Evolutionary conservation across 1,139 yeast genomes (phyloP).

Genomic region (Pneumocystis murina): DNA sequence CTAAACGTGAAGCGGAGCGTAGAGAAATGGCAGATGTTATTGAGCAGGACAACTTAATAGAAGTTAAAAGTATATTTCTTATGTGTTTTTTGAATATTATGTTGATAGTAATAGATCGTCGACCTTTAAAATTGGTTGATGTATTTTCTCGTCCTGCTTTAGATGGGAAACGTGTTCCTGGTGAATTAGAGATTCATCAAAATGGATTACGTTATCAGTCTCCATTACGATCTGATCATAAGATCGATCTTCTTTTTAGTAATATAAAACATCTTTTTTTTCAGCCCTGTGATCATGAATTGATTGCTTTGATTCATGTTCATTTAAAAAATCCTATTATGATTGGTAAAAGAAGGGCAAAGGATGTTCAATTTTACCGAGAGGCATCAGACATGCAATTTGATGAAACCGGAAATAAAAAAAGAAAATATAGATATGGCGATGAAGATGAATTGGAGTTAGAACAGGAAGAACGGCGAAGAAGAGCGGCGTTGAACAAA

Average conservation of each 20-base stretch:
- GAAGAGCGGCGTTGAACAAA: constrained; percentile 78
- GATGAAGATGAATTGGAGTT: constrained; percentile 98
- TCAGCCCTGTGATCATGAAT: constrained; percentile 92
- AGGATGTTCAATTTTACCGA: constrained; percentile 88
- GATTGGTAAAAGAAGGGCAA: constrained; percentile 91
- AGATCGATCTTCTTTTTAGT: constrained; percentile 73
- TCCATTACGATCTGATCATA: constrained; percentile 60
- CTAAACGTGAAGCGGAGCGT: constrained; percentile 78
- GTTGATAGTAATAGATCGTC: constrained; percentile 30
- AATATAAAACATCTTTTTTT: constrained; percentile 86
- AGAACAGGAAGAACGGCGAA: constrained; percentile 93
- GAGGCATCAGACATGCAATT: constrained; percentile 94
- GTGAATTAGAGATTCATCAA: constrained; percentile 80
- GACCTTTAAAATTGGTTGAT: constrained; percentile 75
- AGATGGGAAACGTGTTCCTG: constrained; percentile 88
- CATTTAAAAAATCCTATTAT: constrained; percentile 85
- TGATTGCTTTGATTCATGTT: constrained; percentile 82
- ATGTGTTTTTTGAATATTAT: neutral
- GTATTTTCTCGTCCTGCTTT: constrained; percentile 92
- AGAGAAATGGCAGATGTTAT: constrained; percentile 92
- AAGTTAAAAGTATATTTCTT: constrained; percentile 35
- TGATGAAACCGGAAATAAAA: constrained; percentile 93
- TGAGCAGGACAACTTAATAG: constrained; percentile 75
- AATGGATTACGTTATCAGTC: constrained; percentile 92
- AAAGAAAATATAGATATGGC: constrained; percentile 80